Evolutionary conservation across 2,329 filamentous ascomycete genomes (phyloP).

Genomic region (Phaeomoniella chlamydospora): DNA sequence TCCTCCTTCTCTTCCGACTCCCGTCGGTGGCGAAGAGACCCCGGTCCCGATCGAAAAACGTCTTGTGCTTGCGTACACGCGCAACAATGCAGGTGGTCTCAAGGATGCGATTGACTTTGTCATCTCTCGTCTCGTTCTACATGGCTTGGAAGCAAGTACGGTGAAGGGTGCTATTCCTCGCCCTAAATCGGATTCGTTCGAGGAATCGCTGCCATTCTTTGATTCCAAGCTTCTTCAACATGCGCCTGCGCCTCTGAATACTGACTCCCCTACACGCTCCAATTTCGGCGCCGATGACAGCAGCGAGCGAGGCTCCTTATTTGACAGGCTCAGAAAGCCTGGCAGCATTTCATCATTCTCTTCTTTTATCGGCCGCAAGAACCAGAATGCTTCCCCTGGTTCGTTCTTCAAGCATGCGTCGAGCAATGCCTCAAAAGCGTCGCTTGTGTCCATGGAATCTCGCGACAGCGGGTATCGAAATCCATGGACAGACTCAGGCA

Average conservation of each 20-base stretch:
- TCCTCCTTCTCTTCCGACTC: slow-evolving; percentile 18
- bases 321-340: slow-evolving; percentile 87
- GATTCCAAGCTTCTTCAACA: slow-evolving; percentile 93
- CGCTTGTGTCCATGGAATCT: slow-evolving; percentile 89
- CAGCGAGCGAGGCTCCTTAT: slow-evolving; percentile 67
- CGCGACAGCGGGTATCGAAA: slow-evolving; percentile 91
- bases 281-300: slow-evolving; percentile 59
- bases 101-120: slow-evolving; percentile 94
- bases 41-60: slow-evolving; percentile 34
- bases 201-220: slow-evolving; percentile 92
- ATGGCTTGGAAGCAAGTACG: slow-evolving; percentile 73
- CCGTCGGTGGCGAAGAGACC: slow-evolving; percentile 34
- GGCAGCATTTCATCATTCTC: slow-evolving; percentile 89
- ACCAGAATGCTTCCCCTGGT: slow-evolving; percentile 71
- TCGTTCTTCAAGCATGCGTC: slow-evolving; percentile 88
- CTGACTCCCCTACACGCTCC: slow-evolving; percentile 78
- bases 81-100: slow-evolving; percentile 90
- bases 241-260: slow-evolving; percentile 63
- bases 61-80: slow-evolving; percentile 71
- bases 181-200: slow-evolving; percentile 97
- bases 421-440: slow-evolving; percentile 82
- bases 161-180: slow-evolving; percentile 91
- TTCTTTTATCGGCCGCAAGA: slow-evolving; percentile 94
- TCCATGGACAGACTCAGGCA: slow-evolving; percentile 94
- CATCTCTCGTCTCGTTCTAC: slow-evolving; percentile 69